Evolutionary conservation across 116 monocot species (phyloP).

Genomic region (Zostera marina): DNA sequence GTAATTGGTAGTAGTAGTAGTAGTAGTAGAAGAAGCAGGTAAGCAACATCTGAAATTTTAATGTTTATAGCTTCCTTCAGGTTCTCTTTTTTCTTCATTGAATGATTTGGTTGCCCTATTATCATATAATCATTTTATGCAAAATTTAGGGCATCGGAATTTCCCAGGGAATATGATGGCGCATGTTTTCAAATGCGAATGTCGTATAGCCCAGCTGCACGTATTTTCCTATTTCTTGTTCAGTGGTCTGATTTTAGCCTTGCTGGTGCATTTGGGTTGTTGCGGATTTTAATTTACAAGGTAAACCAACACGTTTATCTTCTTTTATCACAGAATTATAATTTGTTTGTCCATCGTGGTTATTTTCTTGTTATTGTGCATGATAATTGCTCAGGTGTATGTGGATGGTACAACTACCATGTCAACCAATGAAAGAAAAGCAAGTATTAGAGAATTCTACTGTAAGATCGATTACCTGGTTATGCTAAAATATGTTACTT

Average conservation of each 20-base stretch:
- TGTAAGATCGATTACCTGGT: slow-evolving; percentile 15
- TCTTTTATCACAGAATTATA: background rate
- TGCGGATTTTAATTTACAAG: slow-evolving; percentile 72
- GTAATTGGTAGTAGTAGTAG: background rate
- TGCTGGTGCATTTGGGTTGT: slow-evolving; percentile 70
- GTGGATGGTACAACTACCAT: slow-evolving; percentile 81
- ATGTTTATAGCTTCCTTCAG: no score
- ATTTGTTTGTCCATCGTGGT: background rate
- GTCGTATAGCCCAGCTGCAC: slow-evolving; percentile 75
- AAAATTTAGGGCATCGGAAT: slow-evolving; percentile 48
- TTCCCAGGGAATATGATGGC: slow-evolving; percentile 62
- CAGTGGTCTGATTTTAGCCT: slow-evolving; percentile 77
- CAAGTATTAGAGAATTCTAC: slow-evolving; percentile 74
- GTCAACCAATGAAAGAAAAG: slow-evolving; percentile 83
- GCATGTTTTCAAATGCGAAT: slow-evolving; percentile 75
- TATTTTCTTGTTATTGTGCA: background rate
- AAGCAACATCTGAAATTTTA: background rate
- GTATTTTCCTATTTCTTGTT: slow-evolving; percentile 61
- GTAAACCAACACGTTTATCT: no score
- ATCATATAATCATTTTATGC: background rate
- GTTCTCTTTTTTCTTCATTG: background rate
- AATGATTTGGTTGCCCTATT: background rate
- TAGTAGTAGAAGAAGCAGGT: background rate
- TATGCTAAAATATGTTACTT: slow-evolving; percentile 1
- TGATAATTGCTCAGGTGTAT: slow-evolving; percentile 35